phyloP scores from a whole-genome alignment of 306 rosid genomes.

The Ormosia emarginata region DNA sequence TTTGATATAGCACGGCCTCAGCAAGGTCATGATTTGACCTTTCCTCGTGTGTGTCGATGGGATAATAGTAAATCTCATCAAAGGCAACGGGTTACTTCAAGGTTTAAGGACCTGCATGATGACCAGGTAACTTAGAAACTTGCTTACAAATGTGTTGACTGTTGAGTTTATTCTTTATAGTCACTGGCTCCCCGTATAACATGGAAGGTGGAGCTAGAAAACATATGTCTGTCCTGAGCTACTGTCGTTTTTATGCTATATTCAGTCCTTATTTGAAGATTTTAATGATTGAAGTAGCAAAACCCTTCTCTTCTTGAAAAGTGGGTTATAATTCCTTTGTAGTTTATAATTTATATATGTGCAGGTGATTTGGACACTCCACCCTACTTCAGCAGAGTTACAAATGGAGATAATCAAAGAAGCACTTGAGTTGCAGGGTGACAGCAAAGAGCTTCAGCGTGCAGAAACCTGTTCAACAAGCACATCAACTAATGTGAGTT shows the following conservation, averaged over 20 bases:
- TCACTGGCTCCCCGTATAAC: background rate
- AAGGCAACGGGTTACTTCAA: conserved; percentile 35
- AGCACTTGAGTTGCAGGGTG: conserved; percentile 28
- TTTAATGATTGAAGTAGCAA: conserved; percentile 10
- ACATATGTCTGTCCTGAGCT: background rate
- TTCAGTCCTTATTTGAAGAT: background rate
- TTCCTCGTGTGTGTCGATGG: conserved; percentile 66
- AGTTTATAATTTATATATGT: background rate
- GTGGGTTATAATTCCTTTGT: conserved; percentile 16
- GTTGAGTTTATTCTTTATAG: background rate
- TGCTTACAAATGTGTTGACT: background rate
- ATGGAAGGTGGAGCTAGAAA: background rate
- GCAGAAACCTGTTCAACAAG: conserved; percentile 21
- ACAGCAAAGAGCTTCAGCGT: conserved; percentile 14
- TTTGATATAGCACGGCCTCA: conserved; percentile 55
- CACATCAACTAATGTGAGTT: conserved; percentile 37
- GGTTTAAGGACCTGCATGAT: conserved; percentile 47
- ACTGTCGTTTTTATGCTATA: background rate
- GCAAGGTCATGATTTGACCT: conserved; percentile 26
- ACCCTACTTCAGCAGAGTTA: conserved; percentile 46
- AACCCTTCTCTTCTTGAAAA: background rate
- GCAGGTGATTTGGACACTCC: conserved; percentile 50
- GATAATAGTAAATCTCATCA: conserved; percentile 36
- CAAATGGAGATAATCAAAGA: conserved; percentile 48
- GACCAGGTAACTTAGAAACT: conserved; percentile 39